Base-by-base conservation (phyloP, 2,329 filamentous ascomycete genomes). In the Cercospora sp. region DNA sequence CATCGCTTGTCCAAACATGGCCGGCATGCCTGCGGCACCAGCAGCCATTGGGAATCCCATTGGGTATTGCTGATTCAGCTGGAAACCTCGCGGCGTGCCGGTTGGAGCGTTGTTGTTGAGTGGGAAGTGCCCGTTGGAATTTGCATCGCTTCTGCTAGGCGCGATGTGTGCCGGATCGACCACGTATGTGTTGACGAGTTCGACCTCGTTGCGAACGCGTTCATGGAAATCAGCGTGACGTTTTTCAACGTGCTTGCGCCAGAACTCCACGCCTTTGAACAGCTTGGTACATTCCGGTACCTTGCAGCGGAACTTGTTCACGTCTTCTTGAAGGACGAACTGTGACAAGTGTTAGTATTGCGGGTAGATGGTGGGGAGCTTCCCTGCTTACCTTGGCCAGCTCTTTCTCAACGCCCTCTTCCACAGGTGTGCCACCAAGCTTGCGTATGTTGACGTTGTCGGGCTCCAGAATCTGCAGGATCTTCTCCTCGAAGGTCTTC, bases 161-260 rank as follows among this genome's bases (percentile, higher is more conserved):
- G 93, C 93, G 78, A 99, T 97, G 76, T 97, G 94, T 10, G 94
- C 90, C 49, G 95, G 95, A 76, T 99, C 95, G 55, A 97, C 85
- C 34, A 97, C 93, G 77, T 99, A 99, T 32, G 90, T 89, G 78
- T 99, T 99, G 77, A 99, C 91, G 16, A 98, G 88, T 67, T 91
- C 87, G 74, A 97, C 94, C 83, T 97, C 94, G 77, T 90, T 89
- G 79, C 90, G 91, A 72, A 97, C 83, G 63, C 84, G 87, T 37
- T 94, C 90, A 55, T 91, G 86, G 91, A 94, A 99, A 64, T 98
- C 94, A 0, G 87, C 79, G 79, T 99, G 95, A 67, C 96, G 89
- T 83, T 99, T 99, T 81, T 98, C 94, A 16, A 98, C 90, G 76
- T 99, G 95, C 84, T 99, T 99, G 76, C 89, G 90, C 94, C 96